phyloP scores from a whole-genome alignment of 805 yeast genomes.

The Myxozyma vanderwaltii region DNA sequence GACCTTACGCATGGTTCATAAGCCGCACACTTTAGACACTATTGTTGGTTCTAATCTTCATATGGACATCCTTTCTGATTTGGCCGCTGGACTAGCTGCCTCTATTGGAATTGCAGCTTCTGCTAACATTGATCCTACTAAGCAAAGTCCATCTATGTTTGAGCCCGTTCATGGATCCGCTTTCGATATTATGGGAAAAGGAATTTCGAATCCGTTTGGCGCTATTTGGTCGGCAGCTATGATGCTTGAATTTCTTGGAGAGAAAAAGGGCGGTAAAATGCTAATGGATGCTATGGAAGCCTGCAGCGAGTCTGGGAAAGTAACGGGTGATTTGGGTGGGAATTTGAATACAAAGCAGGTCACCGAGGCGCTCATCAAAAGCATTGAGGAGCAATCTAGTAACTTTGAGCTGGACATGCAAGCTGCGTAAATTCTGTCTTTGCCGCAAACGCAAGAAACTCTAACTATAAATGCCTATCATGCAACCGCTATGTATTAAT shows the following conservation, averaged over 20 bases:
- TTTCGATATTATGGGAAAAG: slow-evolving; percentile 34
- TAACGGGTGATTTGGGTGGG: slow-evolving; percentile 25
- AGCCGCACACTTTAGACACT: slow-evolving; percentile 28
- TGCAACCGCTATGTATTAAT: too few relatives aligned
- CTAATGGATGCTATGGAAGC: slow-evolving; percentile 14
- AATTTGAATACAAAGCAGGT: slow-evolving; percentile 23
- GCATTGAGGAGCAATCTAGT: neutral
- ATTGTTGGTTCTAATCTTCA: slow-evolving; percentile 34
- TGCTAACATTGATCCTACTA: slow-evolving; percentile 33
- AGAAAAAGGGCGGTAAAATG: slow-evolving; percentile 17
- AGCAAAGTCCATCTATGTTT: slow-evolving; percentile 29
- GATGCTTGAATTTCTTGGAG: slow-evolving; percentile 34
- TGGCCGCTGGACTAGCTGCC: slow-evolving; percentile 33
- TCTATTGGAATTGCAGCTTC: slow-evolving; percentile 35
- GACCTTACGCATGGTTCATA: slow-evolving; percentile 33
- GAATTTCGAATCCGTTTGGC: slow-evolving; percentile 34
- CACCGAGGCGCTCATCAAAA: slow-evolving; percentile 16
- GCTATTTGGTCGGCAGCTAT: slow-evolving; percentile 34
- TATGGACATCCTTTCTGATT: slow-evolving; percentile 33
- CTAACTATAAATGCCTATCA: too few relatives aligned
- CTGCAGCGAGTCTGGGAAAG: slow-evolving; percentile 5
- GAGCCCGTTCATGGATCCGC: slow-evolving; percentile 37
- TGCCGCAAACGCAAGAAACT: too few relatives aligned
- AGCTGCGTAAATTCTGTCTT: too few relatives aligned
- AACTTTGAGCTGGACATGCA: neutral